phyloP scores from a whole-genome alignment of 2,329 filamentous ascomycete genomes.

The Tolypocladium guangdongense region DNA sequence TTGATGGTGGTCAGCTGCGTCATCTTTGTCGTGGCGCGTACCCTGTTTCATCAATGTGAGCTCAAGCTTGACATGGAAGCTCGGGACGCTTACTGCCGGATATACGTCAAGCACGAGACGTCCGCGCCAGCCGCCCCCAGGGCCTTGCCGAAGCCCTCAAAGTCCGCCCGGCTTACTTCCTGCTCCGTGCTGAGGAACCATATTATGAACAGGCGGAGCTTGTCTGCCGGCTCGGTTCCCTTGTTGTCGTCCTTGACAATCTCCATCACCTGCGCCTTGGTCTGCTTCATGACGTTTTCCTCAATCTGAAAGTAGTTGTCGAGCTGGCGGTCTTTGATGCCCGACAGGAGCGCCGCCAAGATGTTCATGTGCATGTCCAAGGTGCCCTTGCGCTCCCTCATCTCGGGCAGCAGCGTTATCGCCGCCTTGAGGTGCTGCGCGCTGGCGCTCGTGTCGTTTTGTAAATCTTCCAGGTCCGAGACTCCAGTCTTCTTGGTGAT shows the following conservation, averaged over 20 bases:
- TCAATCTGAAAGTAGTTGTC: slow-evolving; percentile 96
- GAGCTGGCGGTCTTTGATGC: slow-evolving; percentile 88
- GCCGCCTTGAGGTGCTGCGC: slow-evolving; percentile 93
- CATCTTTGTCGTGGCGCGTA: slow-evolving; percentile 93
- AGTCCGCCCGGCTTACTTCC: slow-evolving; percentile 71
- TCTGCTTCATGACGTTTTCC: slow-evolving; percentile 84
- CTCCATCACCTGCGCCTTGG: slow-evolving; percentile 79
- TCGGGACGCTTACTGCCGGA: slow-evolving; percentile 57
- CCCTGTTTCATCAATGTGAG: slow-evolving; percentile 32
- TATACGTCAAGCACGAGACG: slow-evolving; percentile 68
- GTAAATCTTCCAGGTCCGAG: slow-evolving; percentile 82
- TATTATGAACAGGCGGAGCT: slow-evolving; percentile 88
- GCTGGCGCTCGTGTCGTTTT: slow-evolving; percentile 78
- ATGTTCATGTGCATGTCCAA: slow-evolving; percentile 99
- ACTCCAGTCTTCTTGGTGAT: slow-evolving; percentile 94
- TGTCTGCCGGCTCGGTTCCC: slow-evolving; percentile 76
- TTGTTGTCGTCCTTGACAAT: slow-evolving; percentile 72
- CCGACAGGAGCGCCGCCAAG: slow-evolving; percentile 60
- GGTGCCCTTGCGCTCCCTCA: slow-evolving; percentile 83
- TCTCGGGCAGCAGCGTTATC: slow-evolving; percentile 82
- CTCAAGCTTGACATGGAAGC: background rate
- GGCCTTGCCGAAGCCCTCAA: slow-evolving; percentile 77
- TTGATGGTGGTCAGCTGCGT: slow-evolving; percentile 93
- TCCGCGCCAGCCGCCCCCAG: slow-evolving; percentile 67
- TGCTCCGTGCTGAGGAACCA: slow-evolving; percentile 94